phyloP scores from a whole-genome alignment of 305 asterid genomes.

The Fraxinus xanthoxyloides region DNA sequence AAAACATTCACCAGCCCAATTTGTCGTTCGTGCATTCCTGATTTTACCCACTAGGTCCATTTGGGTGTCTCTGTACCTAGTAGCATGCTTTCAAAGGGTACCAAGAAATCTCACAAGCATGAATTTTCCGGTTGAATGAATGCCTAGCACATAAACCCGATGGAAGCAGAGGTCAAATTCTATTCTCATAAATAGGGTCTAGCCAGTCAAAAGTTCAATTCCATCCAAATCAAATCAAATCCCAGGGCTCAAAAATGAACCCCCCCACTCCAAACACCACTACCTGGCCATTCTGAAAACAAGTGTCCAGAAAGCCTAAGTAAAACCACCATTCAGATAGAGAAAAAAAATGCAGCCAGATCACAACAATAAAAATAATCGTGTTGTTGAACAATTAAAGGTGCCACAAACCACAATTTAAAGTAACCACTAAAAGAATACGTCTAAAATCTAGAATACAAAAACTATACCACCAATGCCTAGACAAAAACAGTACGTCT shows the following conservation, averaged over 20 bases:
- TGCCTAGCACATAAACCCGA: background rate
- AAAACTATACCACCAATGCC: background rate
- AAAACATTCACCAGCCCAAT: background rate
- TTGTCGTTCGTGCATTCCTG: background rate
- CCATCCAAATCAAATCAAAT: background rate
- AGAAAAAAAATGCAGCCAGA: background rate
- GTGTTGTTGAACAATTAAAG: background rate
- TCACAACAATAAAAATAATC: background rate
- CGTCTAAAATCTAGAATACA: background rate
- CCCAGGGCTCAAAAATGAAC: background rate
- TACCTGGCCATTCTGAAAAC: background rate
- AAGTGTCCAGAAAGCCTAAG: background rate
- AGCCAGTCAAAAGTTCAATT: background rate
- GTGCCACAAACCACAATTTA: background rate
- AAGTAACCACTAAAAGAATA: background rate
- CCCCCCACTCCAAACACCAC: background rate
- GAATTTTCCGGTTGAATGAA: background rate
- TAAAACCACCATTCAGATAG: background rate
- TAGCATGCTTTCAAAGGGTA: background rate
- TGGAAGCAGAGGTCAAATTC: background rate
- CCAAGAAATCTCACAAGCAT: background rate
- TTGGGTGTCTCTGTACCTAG: background rate
- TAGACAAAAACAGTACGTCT: conserved; percentile 12
- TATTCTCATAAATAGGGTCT: background rate
- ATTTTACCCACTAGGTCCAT: background rate